Base-by-base conservation (phyloP, 495 filamentous ascomycete species). In the Rhypophila decipiens region DNA sequence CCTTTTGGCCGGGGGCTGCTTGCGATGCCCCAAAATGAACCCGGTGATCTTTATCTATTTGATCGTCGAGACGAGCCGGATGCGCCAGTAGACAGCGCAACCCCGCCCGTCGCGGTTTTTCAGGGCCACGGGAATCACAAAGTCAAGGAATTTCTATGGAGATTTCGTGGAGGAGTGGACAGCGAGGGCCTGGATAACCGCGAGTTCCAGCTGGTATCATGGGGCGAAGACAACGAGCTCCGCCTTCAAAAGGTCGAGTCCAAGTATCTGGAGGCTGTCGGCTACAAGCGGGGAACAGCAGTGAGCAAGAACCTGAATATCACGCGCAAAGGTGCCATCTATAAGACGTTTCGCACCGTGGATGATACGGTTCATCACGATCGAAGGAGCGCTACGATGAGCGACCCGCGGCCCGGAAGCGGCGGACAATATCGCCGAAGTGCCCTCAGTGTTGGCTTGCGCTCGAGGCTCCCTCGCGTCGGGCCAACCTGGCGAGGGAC, bases 131-230 rank as follows among this genome's bases (percentile, higher is more conserved):
- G 75, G 13, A 81, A 81, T 39, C 82, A 86, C 46, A 87, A 89
- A 53, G 87, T 91, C 20, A 95, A 95, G 55, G 91, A 97, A 47
- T 96, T 97, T 48, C 69, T 97, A 8, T 97, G 91, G 91, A 76
- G 91, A 58, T 79, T 78, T 24, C 82, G 90, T 44, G 91, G 90
- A 13, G 72, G 82, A n/a, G 72, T 80, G 5, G 65, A 55, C n/a
- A 69, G 69, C 36, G 79, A 88, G 44, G 76, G 74, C n/a, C 65
- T 83, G n/a, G 90, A 97, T 49, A 73, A 91, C 49, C 79, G 90
- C 42, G 90, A 96, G 35, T 96, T 96, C 50, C 90, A 97, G 64
- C 68, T 97, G 18, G 87, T 97, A 4, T 88, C 90, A 3, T 97
- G 90, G 90, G 88, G 89, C 18, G 83, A 84, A 37, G 91, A 97